Conservation (phyloP, 306 rosid genomes). For the Glycine latifolia region DNA sequence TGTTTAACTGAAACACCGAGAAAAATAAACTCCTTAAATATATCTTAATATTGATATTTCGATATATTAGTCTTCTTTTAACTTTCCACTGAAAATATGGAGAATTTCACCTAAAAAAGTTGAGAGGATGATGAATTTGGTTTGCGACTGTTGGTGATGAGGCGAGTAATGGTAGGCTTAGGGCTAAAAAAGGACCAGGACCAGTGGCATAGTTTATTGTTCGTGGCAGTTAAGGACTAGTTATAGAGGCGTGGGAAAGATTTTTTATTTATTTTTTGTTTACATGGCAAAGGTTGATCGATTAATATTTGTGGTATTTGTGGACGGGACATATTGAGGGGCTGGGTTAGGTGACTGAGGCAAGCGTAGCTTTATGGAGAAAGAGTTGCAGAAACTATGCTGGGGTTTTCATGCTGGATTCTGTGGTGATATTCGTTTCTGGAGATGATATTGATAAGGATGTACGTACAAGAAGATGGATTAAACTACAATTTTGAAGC, state of each 20-base stretch:
- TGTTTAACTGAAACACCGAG: neutral
- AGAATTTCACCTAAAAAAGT: neutral
- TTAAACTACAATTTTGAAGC: neutral
- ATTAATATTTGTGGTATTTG: neutral
- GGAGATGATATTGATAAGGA: neutral
- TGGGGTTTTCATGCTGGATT: neutral
- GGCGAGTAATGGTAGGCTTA: neutral
- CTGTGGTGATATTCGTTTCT: neutral
- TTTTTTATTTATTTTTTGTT: neutral
- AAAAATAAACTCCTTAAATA: too few relatives aligned
- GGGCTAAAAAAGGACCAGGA: neutral
- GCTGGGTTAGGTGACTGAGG: neutral
- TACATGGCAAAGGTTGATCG: too few relatives aligned
- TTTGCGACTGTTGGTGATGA: neutral
- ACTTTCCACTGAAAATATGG: too few relatives aligned
- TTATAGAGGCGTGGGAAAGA: neutral
- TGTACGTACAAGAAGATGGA: neutral
- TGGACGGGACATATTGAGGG: neutral
- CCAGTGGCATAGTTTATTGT: neutral
- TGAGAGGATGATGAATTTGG: neutral
- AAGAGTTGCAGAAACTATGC: neutral
- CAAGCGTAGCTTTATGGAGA: neutral
- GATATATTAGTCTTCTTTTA: too few relatives aligned
- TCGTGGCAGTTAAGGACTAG: neutral
- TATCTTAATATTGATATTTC: too few relatives aligned